Evolutionary conservation across 441 rosid genomes (phyloP).

Genomic region (Aquilaria agallochum): DNA sequence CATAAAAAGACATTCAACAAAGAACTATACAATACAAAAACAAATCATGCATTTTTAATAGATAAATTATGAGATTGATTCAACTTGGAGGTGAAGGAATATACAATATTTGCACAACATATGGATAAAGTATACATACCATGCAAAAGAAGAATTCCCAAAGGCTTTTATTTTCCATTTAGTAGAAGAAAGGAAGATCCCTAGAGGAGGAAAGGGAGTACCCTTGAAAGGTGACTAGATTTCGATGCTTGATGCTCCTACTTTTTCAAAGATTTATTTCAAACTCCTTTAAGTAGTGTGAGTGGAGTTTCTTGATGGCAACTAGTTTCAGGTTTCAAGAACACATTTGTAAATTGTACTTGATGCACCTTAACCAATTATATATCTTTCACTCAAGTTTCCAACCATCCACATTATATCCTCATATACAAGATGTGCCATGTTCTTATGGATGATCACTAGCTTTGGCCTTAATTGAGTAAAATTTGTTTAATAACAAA

Average conservation of each 20-base stretch:
- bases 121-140: constrained; percentile 33
- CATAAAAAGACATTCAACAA: no score
- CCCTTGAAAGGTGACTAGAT: constrained; percentile 90
- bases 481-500: constrained; percentile 33
- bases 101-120: no score
- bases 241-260: constrained; percentile 90
- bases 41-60: no score
- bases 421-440: constrained; percentile 97
- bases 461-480: constrained; percentile 72
- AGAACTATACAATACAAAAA: no score
- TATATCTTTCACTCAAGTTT: constrained; percentile 86
- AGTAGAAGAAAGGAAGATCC: constrained; percentile 91
- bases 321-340: constrained; percentile 92
- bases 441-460: constrained; percentile 91
- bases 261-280: constrained; percentile 88
- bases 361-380: constrained; percentile 89
- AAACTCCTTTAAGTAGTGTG: constrained; percentile 85
- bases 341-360: constrained; percentile 95
- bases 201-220: constrained; percentile 80
- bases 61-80: no score
- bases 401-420: constrained; percentile 99
- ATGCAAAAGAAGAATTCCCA: constrained; percentile 81
- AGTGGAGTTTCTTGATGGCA: constrained; percentile 88
- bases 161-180: constrained; percentile 96
- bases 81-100: no score